Evolutionary conservation across 345 rosid species (phyloP).

Genomic region (Moricandia moricandioides): DNA sequence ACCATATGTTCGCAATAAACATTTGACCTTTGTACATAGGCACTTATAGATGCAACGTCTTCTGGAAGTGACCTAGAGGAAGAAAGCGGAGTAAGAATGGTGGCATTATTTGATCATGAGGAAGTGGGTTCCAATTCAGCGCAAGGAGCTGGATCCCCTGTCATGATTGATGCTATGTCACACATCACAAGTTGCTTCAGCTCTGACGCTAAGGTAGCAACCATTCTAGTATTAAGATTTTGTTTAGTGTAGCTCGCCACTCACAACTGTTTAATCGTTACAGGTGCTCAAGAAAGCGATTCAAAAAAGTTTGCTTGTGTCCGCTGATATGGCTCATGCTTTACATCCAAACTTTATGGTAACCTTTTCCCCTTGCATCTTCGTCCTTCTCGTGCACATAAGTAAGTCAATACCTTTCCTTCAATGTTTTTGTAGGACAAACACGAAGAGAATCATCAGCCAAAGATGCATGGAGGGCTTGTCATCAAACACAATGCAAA

Average conservation of each 20-base stretch:
- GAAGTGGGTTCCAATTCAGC: slow-evolving; percentile 96
- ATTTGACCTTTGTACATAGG: slow-evolving; percentile 43
- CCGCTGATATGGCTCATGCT: slow-evolving; percentile 99
- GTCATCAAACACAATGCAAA: slow-evolving; percentile 96
- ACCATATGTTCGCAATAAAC: neutral
- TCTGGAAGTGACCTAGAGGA: slow-evolving; percentile 62
- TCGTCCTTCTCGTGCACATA: neutral
- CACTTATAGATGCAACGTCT: slow-evolving; percentile 74
- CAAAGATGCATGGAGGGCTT: slow-evolving; percentile 96
- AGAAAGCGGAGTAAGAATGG: slow-evolving; percentile 87
- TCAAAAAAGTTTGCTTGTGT: slow-evolving; percentile 84
- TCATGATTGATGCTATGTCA: slow-evolving; percentile 87
- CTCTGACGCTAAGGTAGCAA: slow-evolving; percentile 67
- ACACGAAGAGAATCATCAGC: slow-evolving; percentile 97
- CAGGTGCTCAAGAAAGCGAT: slow-evolving; percentile 85
- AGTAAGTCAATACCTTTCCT: neutral
- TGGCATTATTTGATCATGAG: slow-evolving; percentile 95
- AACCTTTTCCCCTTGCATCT: neutral
- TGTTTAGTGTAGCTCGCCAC: neutral
- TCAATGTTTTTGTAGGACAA: slow-evolving; percentile 58
- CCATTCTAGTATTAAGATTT: neutral
- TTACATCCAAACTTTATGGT: slow-evolving; percentile 93
- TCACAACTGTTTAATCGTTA: neutral
- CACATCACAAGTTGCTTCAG: slow-evolving; percentile 71
- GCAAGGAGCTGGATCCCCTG: slow-evolving; percentile 98